Evolutionary conservation across 2,329 filamentous ascomycete genomes (phyloP), one percentile per base, ranked within the genome.

Genomic region (Diaporthe vaccinii): DNA sequence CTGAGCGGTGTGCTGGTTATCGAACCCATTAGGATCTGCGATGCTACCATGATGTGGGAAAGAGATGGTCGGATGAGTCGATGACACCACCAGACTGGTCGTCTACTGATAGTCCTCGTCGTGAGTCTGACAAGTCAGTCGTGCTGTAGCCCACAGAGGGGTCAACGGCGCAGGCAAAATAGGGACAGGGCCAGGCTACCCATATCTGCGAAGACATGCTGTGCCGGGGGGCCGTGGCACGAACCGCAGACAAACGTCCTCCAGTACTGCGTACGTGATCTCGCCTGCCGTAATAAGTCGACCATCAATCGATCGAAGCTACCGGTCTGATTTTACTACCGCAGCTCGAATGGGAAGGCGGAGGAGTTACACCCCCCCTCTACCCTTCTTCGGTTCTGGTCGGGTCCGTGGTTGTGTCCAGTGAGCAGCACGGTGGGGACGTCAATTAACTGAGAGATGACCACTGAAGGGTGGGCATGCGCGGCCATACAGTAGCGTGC

Each of bases 391-490:
- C 12, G 58, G 39, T 25, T 17, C 20, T 59, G 53, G 17, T 31
- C 44, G 25, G 41, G 34, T 22, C 57, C 34, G 36, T 59, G 34
- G 4, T 39, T 25, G 57, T 41, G 57, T 39, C 34, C 34, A 59
- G 34, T n/a, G 15, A 39, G 57, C 57, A 59, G 58, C 20, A 14
- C 31, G 20, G 34, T 53, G 65, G 46, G n/a, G 65, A 14, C 41
- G 14, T 55, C 31, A 55, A 69, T 69, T 25, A 41, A 41, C 15
- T 7, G 34, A 41, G 49, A 55, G n/a, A 69, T 55, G 22, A 55
- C 15, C 36, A 55, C 49, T 41, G n/a, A 69, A 55, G 22, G 22
- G 15, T 51, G 49, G 17, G 65, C 46, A 55, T 69, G 46, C 65
- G 65, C 22, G 65, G 65, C 41, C 25, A 10, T n/a, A 31, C 9